Conservation (phyloP, 2,329 filamentous ascomycete species). For the Sporothrix brunneoviolacea region DNA sequence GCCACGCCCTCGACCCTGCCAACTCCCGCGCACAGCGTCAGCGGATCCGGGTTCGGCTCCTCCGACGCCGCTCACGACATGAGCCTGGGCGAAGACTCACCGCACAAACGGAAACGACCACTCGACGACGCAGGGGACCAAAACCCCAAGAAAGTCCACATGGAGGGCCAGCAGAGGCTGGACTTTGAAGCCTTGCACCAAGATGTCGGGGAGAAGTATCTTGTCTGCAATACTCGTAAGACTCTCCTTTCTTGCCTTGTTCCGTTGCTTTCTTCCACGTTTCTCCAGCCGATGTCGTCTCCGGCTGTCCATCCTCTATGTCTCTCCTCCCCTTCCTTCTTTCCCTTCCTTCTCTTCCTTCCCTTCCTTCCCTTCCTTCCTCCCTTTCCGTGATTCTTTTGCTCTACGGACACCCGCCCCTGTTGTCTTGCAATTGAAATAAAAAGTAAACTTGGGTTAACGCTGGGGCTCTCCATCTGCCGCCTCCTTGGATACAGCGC, state of each 20-base stretch:
- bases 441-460: constrained; percentile 32
- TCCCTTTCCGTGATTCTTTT: constrained; percentile 9
- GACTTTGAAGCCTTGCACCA: constrained; percentile 59
- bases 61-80: constrained; percentile 37
- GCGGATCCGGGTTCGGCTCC: constrained; percentile 42
- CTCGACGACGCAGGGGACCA: constrained; percentile 50
- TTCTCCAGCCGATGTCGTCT: too few species aligned
- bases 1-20: constrained; percentile 45
- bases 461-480: constrained; percentile 23
- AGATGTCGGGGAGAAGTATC: constrained; percentile 61
- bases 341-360: background rate
- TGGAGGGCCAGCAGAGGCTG: constrained; percentile 50
- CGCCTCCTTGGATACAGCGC: constrained; percentile 33
- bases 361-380: background rate
- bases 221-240: constrained; percentile 62
- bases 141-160: constrained; percentile 55
- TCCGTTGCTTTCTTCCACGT: background rate
- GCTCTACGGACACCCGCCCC: background rate
- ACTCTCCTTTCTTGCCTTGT: constrained; percentile 37
- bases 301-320: too few species aligned
- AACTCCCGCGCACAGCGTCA: constrained; percentile 58
- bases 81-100: constrained; percentile 44
- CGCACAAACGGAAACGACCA: constrained; percentile 56
- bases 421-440: background rate
- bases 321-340: too few species aligned